Conservation (phyloP, 202 grass and related monocot species). For the Setaria italica region DNA sequence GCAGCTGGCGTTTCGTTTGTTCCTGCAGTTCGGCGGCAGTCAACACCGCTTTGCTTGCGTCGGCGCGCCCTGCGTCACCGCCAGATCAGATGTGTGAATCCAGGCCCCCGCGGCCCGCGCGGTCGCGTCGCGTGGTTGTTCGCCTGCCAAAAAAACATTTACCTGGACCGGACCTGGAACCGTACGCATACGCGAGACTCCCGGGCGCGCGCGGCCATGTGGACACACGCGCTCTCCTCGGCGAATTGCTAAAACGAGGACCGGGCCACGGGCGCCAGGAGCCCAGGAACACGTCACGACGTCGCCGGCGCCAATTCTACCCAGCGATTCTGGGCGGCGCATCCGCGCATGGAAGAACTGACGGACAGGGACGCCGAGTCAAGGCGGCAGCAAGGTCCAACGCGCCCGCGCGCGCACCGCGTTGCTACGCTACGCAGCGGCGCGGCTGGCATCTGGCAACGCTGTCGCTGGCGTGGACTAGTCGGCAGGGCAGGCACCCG, state of each 20-base stretch:
- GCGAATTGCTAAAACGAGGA: background rate
- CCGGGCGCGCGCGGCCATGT: background rate
- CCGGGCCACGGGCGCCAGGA: background rate
- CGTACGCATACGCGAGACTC: background rate
- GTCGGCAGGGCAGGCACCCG: too few species aligned
- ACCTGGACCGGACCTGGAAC: constrained; percentile 34
- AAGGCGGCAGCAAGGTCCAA: constrained; percentile 22
- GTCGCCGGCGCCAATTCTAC: background rate
- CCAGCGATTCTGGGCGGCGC: background rate
- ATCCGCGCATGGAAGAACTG: too few species aligned
- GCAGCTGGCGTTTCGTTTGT: background rate
- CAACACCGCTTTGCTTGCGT: background rate
- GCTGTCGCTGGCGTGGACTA: background rate
- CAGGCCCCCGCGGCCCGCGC: background rate
- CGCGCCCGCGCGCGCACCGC: background rate
- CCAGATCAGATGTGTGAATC: background rate
- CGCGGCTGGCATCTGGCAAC: background rate
- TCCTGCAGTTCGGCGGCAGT: background rate
- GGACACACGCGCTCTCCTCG: background rate
- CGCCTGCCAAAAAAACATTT: background rate
- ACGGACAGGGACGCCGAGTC: background rate
- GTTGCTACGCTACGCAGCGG: background rate
- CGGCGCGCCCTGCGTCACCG: background rate
- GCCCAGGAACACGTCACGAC: background rate
- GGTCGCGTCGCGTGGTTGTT: too few species aligned